A percentile compares a stretch with the other conserved stretches of the same genome.
Evolutionary conservation across 805 yeast species (phyloP).

Genomic region (Martiniozyma abietophila): DNA sequence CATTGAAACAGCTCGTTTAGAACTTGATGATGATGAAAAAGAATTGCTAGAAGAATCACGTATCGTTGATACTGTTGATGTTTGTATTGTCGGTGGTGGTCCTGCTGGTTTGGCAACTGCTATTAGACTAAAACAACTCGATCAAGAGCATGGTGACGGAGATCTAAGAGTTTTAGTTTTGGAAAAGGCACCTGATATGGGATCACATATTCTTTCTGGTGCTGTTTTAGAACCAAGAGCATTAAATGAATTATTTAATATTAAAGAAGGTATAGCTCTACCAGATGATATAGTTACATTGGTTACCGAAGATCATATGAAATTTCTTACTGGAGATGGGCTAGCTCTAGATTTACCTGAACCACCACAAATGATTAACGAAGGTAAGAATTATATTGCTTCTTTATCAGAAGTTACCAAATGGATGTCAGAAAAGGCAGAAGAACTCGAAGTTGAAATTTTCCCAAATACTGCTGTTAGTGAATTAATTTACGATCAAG

Average conservation of each 20-base stretch:
- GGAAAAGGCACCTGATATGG: conserved; percentile 90
- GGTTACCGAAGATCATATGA: conserved; percentile 70
- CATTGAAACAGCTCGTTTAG: conserved; percentile 19
- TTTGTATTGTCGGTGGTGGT: conserved; percentile 95
- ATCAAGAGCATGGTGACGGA: conserved; percentile 47
- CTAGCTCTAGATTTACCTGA: conserved; percentile 69
- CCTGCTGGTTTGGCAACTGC: conserved; percentile 97
- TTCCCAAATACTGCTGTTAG: conserved; percentile 86
- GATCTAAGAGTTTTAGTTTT: conserved; percentile 73
- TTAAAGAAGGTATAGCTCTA: conserved; percentile 45
- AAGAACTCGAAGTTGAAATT: conserved; percentile 85
- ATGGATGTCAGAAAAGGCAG: conserved; percentile 81
- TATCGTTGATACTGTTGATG: conserved; percentile 82
- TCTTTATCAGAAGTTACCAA: conserved; percentile 74
- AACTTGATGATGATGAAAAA: conserved; percentile 34
- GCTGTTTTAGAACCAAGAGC: conserved; percentile 92
- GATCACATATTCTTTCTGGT: conserved; percentile 87
- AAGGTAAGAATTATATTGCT: conserved; percentile 75
- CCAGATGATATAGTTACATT: conserved; percentile 70
- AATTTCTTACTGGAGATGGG: conserved; percentile 49
- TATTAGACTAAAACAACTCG: conserved; percentile 78
- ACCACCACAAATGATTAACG: conserved; percentile 84
- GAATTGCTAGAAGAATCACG: conserved; percentile 51
- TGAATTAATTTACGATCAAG: conserved; percentile 57
- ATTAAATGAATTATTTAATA: conserved; percentile 72